Evolutionary conservation across 768 basidiomycete species (phyloP).

Genomic region (Rossbeevera mucosa): DNA sequence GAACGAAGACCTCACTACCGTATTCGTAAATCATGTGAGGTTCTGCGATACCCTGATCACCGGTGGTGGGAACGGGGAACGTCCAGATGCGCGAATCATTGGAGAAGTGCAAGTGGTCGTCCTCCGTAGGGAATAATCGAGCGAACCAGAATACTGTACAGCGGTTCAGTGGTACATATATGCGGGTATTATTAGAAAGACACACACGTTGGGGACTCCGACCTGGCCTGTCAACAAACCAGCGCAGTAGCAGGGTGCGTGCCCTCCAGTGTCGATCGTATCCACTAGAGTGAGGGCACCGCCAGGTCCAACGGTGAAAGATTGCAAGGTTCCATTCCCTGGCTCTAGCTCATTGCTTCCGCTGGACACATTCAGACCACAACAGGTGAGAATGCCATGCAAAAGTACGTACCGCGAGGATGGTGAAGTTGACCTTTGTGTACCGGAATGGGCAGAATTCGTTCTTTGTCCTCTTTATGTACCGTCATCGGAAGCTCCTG

Average conservation of each 20-base stretch:
- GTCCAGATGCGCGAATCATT: constrained; percentile 39
- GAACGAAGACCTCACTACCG: constrained; percentile 53
- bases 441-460: too few relatives aligned
- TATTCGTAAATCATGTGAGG: constrained; percentile 65
- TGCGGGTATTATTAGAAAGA: background rate
- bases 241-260: constrained; percentile 48
- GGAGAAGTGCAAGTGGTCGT: constrained; percentile 34
- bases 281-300: constrained; percentile 45
- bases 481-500: too few relatives aligned
- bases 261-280: constrained; percentile 49
- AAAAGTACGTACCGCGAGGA: constrained; percentile 52
- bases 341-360: constrained; percentile 50
- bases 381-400: background rate
- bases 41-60: constrained; percentile 39
- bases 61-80: constrained; percentile 44
- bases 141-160: constrained; percentile 53
- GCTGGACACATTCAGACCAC: constrained; percentile 30
- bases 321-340: constrained; percentile 45
- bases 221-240: constrained; percentile 54
- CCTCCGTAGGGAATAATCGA: constrained; percentile 45
- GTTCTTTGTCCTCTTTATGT: background rate
- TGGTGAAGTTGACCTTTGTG: constrained; percentile 59
- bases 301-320: constrained; percentile 45
- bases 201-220: constrained; percentile 52
- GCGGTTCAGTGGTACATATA: background rate